These are phyloP conservation scores for Pleurostoma richardsiae DNA, from an alignment of 2,329 filamentous ascomycete genomes.

Conservation along the genomic window DNA sequence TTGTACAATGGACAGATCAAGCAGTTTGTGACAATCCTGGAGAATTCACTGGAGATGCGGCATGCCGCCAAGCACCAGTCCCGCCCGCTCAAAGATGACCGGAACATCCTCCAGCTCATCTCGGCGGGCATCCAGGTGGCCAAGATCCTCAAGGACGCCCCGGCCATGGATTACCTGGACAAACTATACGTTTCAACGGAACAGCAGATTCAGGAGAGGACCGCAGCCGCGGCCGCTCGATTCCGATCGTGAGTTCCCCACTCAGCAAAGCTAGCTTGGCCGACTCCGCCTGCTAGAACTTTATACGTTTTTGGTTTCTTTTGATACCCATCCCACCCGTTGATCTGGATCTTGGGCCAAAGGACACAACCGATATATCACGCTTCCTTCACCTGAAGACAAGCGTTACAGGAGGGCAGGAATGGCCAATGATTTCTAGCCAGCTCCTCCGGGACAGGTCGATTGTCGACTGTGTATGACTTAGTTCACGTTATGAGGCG, in stretches of 20 bases:
- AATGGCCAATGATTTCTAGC: too few relatives aligned
- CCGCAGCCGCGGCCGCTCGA: slow-evolving; percentile 32
- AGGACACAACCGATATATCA: background rate
- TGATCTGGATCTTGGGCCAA: background rate
- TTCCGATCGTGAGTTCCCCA: slow-evolving; percentile 18
- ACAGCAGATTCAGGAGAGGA: slow-evolving; percentile 68
- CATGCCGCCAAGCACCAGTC: slow-evolving; percentile 81
- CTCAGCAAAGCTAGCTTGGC: too few relatives aligned
- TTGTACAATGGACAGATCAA: slow-evolving; percentile 89
- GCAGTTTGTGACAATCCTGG: slow-evolving; percentile 81
- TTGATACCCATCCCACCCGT: background rate
- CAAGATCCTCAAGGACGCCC: slow-evolving; percentile 79
- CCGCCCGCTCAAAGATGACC: slow-evolving; percentile 79
- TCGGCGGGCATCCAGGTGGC: slow-evolving; percentile 83
- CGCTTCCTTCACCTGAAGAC: too few relatives aligned
- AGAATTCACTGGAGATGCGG: slow-evolving; percentile 85
- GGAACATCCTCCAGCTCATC: slow-evolving; percentile 82
- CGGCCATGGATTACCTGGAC: slow-evolving; percentile 79
- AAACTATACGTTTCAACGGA: slow-evolving; percentile 78
- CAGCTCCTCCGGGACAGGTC: too few relatives aligned
- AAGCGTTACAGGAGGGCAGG: too few relatives aligned
- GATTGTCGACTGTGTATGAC: too few relatives aligned
- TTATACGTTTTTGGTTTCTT: slow-evolving; percentile 5
- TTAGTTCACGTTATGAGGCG: too few relatives aligned
- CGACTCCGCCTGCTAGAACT: background rate